Conservation (phyloP, 495 filamentous ascomycete genomes). For the Acidomyces sp. region DNA sequence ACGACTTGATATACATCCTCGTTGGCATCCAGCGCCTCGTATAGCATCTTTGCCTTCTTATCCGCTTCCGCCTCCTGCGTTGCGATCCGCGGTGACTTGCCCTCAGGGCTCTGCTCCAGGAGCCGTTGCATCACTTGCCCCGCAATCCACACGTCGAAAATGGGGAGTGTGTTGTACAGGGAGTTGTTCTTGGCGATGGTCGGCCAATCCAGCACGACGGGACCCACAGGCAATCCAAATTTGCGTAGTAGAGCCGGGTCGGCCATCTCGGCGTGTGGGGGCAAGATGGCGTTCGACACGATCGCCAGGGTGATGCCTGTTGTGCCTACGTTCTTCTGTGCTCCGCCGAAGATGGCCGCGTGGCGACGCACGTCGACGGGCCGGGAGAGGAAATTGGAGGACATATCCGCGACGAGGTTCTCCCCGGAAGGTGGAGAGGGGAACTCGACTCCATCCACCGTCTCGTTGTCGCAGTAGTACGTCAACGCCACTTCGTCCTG, state of each 20-base stretch:
- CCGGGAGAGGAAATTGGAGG: constrained; percentile 59
- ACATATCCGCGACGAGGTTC: constrained; percentile 68
- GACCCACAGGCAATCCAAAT: constrained; percentile 63
- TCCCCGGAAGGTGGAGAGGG: constrained; percentile 57
- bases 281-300: constrained; percentile 61
- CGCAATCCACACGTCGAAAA: constrained; percentile 85
- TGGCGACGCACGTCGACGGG: constrained; percentile 57
- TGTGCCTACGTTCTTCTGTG: constrained; percentile 82
- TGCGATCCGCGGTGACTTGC: constrained; percentile 46
- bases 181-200: constrained; percentile 75
- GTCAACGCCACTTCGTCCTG: constrained; percentile 53
- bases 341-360: constrained; percentile 64
- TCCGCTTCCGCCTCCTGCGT: constrained; percentile 57
- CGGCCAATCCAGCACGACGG: constrained; percentile 66
- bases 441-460: constrained; percentile 91
- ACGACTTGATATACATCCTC: constrained; percentile 59
- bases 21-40: constrained; percentile 58
- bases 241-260: constrained; percentile 52
- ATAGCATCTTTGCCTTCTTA: constrained; percentile 61
- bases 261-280: constrained; percentile 44
- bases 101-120: constrained; percentile 33
- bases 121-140: constrained; percentile 66
- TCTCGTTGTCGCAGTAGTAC: constrained; percentile 92
- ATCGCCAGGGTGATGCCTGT: constrained; percentile 78
- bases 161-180: constrained; percentile 87